Evolutionary conservation across 176 grass and related monocot genomes (phyloP).

Genomic region (Carex pumila): DNA sequence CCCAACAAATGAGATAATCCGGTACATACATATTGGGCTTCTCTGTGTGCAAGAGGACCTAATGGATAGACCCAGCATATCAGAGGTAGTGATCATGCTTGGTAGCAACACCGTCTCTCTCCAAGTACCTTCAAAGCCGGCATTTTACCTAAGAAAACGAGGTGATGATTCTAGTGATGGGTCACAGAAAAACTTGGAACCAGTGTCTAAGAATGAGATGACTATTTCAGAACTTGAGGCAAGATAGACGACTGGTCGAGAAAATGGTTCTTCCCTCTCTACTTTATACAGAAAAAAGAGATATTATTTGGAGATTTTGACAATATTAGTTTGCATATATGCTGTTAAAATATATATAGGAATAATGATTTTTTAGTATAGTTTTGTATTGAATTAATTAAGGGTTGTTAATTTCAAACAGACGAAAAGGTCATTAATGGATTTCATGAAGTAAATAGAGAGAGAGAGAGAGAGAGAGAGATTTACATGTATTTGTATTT

Average conservation of each 20-base stretch:
- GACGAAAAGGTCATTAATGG: no score
- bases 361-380: no score
- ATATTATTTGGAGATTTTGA: background rate
- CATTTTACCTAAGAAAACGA: conserved; percentile 15
- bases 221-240: background rate
- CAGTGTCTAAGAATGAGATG: background rate
- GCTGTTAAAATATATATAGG: no score
- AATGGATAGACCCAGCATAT: conserved; percentile 45
- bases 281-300: no score
- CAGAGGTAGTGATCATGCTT: conserved; percentile 44
- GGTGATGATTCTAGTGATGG: background rate
- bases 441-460: no score
- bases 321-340: background rate
- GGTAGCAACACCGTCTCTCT: background rate
- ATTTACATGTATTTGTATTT: no score
- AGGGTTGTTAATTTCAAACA: no score
- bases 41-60: conserved; percentile 64
- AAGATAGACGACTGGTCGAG: background rate
- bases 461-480: no score
- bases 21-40: conserved; percentile 52
- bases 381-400: no score
- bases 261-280: background rate
- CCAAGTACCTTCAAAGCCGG: conserved; percentile 18
- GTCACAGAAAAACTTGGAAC: background rate
- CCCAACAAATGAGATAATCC: conserved; percentile 8